Evolutionary conservation across 164 flowering plant genomes (phyloP), one percentile per base, ranked within the genome.

Genomic region (Sextonia rubra): DNA sequence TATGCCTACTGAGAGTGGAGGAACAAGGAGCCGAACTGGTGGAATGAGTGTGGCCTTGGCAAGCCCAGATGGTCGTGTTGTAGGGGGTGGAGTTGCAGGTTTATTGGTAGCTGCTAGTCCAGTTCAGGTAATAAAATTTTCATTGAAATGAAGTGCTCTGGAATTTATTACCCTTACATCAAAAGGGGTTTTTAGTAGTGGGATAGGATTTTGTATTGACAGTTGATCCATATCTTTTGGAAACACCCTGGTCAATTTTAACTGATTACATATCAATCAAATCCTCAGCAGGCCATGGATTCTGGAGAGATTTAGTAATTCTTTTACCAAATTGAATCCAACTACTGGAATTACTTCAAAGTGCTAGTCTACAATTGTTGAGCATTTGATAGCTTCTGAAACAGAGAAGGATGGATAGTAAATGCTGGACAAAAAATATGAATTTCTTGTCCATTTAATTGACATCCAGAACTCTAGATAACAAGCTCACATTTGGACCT

Each of bases 41-140:
- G 98, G 98, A 27, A 89, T 96, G 98, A 93, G 97, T 69, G 97
- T 96, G 55, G 93, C 99, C 25, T 86, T 96, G 79, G 94, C 96
- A 60, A 88, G 99, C 80, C 97, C 97, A 24, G 99, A 96, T 83
- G 99, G 99, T 9, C 98, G 98, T 73, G 98, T 96, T 70, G 90
- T 96, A 2, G 99, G 99, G 14, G 99, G 99, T 76, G 95, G 97
- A 56, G 98, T 96, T 61, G 99, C 97, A 52, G 99, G 99, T 74
- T 80, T 93, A 44, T 74, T 96, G 64, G 91, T 92, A 48, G 99
- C 99, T 75, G 98, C 98, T 24, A 80, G 90, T 74, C 99, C 98
- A 49, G 97, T 93, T 56, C 98, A 93, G 94, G 99, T 93, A 77
- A 71, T 37, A 9, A 49, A 23, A 66, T 23, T 4, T 64, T 25